Evolutionary conservation across 495 filamentous ascomycete genomes (phyloP), one percentile per base, ranked within the genome.

Genomic region (Opeltia flavorubescens): DNA sequence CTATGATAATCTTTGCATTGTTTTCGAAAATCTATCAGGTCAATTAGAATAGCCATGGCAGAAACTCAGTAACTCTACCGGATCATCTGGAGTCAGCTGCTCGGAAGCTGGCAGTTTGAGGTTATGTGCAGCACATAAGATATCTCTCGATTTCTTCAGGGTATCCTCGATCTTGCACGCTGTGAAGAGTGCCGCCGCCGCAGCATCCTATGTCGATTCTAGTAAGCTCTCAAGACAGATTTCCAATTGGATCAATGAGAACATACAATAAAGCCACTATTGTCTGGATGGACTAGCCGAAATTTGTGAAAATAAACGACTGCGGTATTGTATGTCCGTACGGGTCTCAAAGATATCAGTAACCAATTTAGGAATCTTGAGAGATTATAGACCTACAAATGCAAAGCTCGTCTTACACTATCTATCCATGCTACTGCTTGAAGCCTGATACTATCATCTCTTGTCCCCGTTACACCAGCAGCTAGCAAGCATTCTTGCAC

Each of bases 121-220:
- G 52, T 95, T 96, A 66, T 89, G 84, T 3, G 83, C 81, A 5
- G 88, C 88, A 50, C 85, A 91, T 4, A 95, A 68, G 48, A 98
- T 91, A 45, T 98, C 91, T 42, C 77, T 77, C 15, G 86, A 94
- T 66, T 96, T 96, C 66, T 98, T 96, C 39, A 96, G 70, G 1
- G 91, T 96, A 59, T 98, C 91, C 58, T 98, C 91, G 36, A 89
- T 87, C 63, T 98, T 98, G 74, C 89, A 95, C 29, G 88, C 88
- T 15, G 83, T 81, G 55, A 96, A 89, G 26, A 98, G 69, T 25
- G 85, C 78, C 11, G 91, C 89, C 0, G 88, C 76, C 3, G 88
- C 85, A 4, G 86, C 87, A 60, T 96, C 91, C 75, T 81, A 43
- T 25, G 43, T 9, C 17, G 7, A 17, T 41, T 12, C 55, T 21